phyloP scores from a whole-genome alignment of 2,329 filamentous ascomycete genomes.

The Sordariomycetes sp. region DNA sequence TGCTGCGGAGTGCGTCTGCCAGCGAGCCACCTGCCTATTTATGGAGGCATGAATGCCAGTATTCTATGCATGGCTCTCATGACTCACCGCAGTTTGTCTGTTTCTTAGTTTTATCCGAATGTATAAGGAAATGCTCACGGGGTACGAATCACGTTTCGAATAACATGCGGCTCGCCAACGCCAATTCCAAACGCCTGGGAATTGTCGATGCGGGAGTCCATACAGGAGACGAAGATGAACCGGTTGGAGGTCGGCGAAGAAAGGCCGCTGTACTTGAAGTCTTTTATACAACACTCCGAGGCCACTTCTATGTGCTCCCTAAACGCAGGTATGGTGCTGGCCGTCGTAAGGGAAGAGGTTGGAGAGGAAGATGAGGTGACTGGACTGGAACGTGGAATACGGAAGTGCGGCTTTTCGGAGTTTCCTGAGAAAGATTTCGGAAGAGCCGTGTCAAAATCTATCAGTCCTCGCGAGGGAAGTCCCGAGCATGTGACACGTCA shows the following conservation, averaged over 20 bases:
- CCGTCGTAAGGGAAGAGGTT: background rate
- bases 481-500: too few relatives aligned
- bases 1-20: conserved; percentile 56
- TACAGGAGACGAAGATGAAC: conserved; percentile 49
- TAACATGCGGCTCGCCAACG: conserved; percentile 53
- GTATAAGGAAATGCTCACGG: background rate
- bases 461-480: too few relatives aligned
- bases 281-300: background rate
- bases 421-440: background rate
- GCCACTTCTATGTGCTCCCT: background rate
- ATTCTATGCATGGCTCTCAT: background rate
- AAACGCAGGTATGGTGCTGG: background rate
- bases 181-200: conserved; percentile 46
- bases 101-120: background rate
- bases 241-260: conserved; percentile 55
- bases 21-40: conserved; percentile 45
- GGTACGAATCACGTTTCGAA: conserved; percentile 34
- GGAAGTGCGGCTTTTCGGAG: background rate
- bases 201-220: conserved; percentile 53
- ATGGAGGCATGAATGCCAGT: background rate
- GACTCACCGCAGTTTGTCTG: too few relatives aligned
- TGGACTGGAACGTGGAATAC: background rate
- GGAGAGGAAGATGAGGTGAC: background rate
- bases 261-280: conserved; percentile 49
- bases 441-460: background rate